Evolutionary conservation across 2,329 filamentous ascomycete species (phyloP), one percentile per base, ranked within the genome.

Genomic region (Thermoascus crustaceus): DNA sequence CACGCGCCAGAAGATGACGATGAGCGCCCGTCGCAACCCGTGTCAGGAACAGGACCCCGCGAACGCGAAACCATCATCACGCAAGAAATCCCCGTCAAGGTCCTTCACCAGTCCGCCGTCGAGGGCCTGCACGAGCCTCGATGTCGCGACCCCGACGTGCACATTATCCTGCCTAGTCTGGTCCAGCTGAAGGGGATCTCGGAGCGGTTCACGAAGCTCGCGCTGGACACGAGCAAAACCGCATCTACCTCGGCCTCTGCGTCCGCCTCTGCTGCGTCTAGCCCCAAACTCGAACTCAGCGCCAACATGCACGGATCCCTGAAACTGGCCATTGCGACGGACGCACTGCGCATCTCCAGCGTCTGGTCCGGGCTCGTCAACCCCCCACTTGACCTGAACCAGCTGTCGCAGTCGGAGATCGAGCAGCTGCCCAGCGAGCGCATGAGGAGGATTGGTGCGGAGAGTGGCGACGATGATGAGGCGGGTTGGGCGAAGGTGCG

Each of bases 301-400:
- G 91, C 88, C 19, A 98, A 95, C 60, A 94, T 94, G 86, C 85
- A 94, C 60, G 91, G 91, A 13, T 80, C 79, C 39, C 66, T 98
- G 38, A 79, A 79, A 30, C 71, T 98, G 42, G 78, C 82, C 7
- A 82, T 95, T 41, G 73, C 75, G 22, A 91, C 87, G 1, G 88
- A 96, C 56, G 77, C 82, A 5, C 77, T 94, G 49, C 80, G 82
- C 41, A 93, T 96, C 38, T 80, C 80, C 39, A 91, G 82, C 50
- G 75, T 82, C 27, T 98, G 91, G 91, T 78, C 76, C 3, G 84
- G 80, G 1, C 74, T 98, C 20, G 78, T 79, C 37, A 95, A 96
- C 58, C 89, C 91, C 5, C 80, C 88, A 48, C 68, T 96, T 10
- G 88, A 95, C 56, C 85, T 85, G 1, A 69, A 69, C 8, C 80